A percentile compares a stretch with the other conserved stretches of the same genome.
Conservation (phyloP, 805 yeast species). For the Yarrowia sp. region DNA sequence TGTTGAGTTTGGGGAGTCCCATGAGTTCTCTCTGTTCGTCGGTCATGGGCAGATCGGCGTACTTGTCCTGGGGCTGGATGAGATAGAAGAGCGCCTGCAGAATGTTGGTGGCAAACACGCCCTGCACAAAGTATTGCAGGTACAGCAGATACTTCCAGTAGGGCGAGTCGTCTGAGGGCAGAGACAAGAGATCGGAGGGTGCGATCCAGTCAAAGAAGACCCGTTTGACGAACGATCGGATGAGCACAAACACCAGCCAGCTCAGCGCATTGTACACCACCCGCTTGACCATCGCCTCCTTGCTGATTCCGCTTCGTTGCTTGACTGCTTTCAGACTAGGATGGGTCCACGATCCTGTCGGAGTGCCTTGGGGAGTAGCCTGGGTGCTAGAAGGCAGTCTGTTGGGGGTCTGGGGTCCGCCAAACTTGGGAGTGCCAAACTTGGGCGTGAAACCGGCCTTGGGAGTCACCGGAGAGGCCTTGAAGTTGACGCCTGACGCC, state of each 20-base stretch:
- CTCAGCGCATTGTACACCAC: constrained; percentile 51
- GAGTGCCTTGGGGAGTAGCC: constrained; percentile 12
- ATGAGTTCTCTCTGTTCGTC: constrained; percentile 46
- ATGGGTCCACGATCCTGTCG: constrained; percentile 32
- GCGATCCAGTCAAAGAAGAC: constrained; percentile 21
- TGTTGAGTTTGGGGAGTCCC: constrained; percentile 46
- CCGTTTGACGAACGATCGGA: constrained; percentile 64
- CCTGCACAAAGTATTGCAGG: constrained; percentile 38
- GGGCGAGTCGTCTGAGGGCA: constrained; percentile 14
- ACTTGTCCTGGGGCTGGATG: constrained; percentile 42
- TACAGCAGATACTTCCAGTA: neutral
- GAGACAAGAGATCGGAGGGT: neutral
- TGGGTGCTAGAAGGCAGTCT: neutral
- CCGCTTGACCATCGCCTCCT: constrained; percentile 20
- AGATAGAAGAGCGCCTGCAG: constrained; percentile 39
- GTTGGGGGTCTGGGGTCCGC: constrained; percentile 1
- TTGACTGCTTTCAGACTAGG: constrained; percentile 15
- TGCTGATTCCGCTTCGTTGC: constrained; percentile 18
- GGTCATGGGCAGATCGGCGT: constrained; percentile 46
- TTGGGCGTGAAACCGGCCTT: constrained; percentile 20
- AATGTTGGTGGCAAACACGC: constrained; percentile 44
- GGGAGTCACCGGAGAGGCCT: constrained; percentile 31
- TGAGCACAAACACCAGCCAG: constrained; percentile 84
- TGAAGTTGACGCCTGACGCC: constrained; percentile 25
- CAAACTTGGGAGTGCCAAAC: constrained; percentile 1